Base-by-base conservation (phyloP, 2,329 filamentous ascomycete genomes). In the Penicillium hesseltinei region DNA sequence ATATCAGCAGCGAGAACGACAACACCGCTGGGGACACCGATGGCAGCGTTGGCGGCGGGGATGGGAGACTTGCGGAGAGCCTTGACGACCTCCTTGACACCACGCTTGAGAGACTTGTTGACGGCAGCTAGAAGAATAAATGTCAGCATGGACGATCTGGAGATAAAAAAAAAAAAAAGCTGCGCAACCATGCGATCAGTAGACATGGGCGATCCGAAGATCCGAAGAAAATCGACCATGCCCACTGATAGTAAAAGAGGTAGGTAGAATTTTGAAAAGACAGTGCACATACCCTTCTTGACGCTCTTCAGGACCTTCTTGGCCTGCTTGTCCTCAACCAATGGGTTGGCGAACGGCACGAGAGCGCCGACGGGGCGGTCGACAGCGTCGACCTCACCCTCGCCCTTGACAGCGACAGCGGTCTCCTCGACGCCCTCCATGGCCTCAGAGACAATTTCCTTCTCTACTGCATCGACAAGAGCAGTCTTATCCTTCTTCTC, bases 21-120 rank as follows among this genome's bases (percentile, higher is more conserved):
- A 66, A 99, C 84, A 62, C 81, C 84, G 65, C 87, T 84, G 44
- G 90, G 87, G 70, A 87, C 81, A 53, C 83, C 75, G 60, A 84
- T 75, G 51, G 84, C 81, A 71, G 84, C 80, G 64, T 85, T 83
- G 59, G 86, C 83, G n/a, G 86, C 84, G 56, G 87, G 84, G 67
- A 85, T 77, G 57, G 90, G 83, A 15, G 91, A 93, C 81, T 97
- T 97, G 81, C 94, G 92, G 69, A 99, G 90, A 35, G 92, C 89
- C 82, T 99, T 99, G 80, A 97, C 92, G 73, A 96, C 93, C 81
- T 99, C 94, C 80, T 99, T 99, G 66, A 99, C 94, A 73, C 94
- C 94, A 73, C 94, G 92, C 82, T 96, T 96, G 73, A 99, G 89
- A 58, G 91, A 90, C 80, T 95, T 95, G 80, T 91, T 87, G 80